Conservation (phyloP, 2,329 filamentous ascomycete species). For the Paecilomyces dactylethromorphus region DNA sequence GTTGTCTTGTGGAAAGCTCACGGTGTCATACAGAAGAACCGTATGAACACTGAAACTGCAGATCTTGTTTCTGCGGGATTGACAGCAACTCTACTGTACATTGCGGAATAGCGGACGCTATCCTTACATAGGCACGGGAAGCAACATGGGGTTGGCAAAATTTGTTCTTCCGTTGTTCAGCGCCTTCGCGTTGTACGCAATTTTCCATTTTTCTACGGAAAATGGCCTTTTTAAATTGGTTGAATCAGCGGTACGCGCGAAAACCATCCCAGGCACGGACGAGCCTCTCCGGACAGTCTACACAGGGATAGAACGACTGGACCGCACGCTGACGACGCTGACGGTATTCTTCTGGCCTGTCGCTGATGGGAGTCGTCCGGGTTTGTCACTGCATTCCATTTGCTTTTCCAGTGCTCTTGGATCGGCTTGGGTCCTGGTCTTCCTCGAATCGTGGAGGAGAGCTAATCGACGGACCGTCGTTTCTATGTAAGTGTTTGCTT, state of each 20-base stretch:
- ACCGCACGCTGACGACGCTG: not conserved
- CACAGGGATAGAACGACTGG: not conserved
- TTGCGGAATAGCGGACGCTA: no score
- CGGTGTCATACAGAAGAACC: no score
- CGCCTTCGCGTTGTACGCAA: not conserved
- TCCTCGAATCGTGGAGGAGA: not conserved
- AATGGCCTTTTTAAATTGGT: not conserved
- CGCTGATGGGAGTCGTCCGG: not conserved
- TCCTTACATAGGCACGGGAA: no score
- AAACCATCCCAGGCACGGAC: not conserved
- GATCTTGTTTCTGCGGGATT: no score
- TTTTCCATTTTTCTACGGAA: not conserved
- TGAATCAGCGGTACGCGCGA: not conserved
- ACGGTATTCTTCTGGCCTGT: slow-evolving; percentile 2
- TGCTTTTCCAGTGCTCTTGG: not conserved
- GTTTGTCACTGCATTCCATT: not conserved
- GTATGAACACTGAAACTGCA: no score
- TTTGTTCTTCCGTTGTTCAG: not conserved
- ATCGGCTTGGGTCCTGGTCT: slow-evolving; percentile 1
- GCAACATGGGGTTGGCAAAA: not conserved
- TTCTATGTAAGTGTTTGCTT: not conserved
- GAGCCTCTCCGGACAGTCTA: not conserved
- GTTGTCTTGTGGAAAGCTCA: no score
- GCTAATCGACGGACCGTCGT: not conserved
- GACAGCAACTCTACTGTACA: no score